A percentile compares a stretch with the other conserved stretches of the same genome.
phyloP scores from a whole-genome alignment of 768 basidiomycete species.

The Nidularia pulvinata region DNA sequence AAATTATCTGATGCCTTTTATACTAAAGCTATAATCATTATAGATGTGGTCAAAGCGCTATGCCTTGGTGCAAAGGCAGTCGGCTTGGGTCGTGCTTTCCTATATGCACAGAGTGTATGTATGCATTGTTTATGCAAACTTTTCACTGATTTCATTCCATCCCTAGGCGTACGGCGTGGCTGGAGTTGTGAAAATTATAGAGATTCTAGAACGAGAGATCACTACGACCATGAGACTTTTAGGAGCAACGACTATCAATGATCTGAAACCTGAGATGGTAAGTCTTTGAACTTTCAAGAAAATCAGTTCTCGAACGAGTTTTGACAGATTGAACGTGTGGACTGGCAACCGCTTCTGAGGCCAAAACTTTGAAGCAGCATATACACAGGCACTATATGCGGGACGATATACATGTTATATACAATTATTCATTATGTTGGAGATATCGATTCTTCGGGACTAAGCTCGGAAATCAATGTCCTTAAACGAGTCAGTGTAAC shows the following conservation, averaged over 20 bases:
- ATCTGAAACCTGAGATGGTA: slow-evolving; percentile 79
- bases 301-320: slow-evolving; percentile 23
- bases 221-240: slow-evolving; percentile 72
- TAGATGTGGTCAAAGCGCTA: slow-evolving; percentile 87
- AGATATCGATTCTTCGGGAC: too few relatives aligned
- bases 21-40: not conserved
- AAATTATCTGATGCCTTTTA: too few relatives aligned
- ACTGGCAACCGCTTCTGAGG: slow-evolving; percentile 52
- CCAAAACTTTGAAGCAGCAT: slow-evolving; percentile 33
- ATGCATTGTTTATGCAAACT: not conserved
- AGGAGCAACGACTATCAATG: slow-evolving; percentile 63
- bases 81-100: slow-evolving; percentile 83
- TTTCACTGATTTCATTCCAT: slow-evolving; percentile 3
- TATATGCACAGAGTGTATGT: slow-evolving; percentile 83
- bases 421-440: too few relatives aligned
- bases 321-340: slow-evolving; percentile 11
- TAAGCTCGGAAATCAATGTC: too few relatives aligned
- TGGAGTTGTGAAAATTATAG: slow-evolving; percentile 65
- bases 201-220: slow-evolving; percentile 79
- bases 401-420: too few relatives aligned
- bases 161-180: slow-evolving; percentile 72
- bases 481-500: too few relatives aligned
- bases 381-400: too few relatives aligned
- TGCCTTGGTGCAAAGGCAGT: slow-evolving; percentile 89
- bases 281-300: slow-evolving; percentile 29